A percentile compares a stretch with the other conserved stretches of the same genome.
These are phyloP conservation scores for Boletellus sp. DNA, from an alignment of 1,284 basidiomycete species.

Conservation along the genomic window DNA sequence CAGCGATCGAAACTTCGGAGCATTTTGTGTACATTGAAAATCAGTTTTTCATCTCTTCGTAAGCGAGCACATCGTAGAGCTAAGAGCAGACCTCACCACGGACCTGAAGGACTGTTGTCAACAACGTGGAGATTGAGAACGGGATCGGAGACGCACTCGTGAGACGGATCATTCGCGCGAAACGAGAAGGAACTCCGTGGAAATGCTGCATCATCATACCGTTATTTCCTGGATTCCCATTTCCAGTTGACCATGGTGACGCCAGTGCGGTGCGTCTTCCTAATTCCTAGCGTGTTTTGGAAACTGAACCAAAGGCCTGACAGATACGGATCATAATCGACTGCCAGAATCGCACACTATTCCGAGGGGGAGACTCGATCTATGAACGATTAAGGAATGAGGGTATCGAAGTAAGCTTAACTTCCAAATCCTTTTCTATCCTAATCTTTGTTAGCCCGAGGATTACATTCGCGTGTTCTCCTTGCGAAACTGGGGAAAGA, in stretches of 20 bases:
- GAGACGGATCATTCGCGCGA: constrained; percentile 86
- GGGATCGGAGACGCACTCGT: constrained; percentile 94
- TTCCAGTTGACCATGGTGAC: constrained; percentile 89
- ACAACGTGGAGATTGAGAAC: constrained; percentile 88
- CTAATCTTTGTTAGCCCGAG: constrained; percentile 60
- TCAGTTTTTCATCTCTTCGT: constrained; percentile 98
- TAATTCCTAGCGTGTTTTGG: neutral
- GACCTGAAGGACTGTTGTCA: constrained; percentile 69
- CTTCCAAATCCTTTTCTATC: neutral
- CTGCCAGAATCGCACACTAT: constrained; percentile 89
- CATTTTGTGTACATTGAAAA: constrained; percentile 96
- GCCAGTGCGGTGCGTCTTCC: constrained; percentile 74
- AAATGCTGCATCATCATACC: constrained; percentile 93
- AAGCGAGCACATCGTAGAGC: constrained; percentile 27
- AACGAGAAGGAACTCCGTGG: constrained; percentile 82
- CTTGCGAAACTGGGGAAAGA: constrained; percentile 90
- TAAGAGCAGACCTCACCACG: constrained; percentile 4
- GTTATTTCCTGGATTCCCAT: constrained; percentile 90
- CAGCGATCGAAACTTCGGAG: constrained; percentile 93
- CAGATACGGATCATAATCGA: constrained; percentile 90
- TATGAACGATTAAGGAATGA: constrained; percentile 85
- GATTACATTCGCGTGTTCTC: constrained; percentile 93
- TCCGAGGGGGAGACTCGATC: constrained; percentile 89
- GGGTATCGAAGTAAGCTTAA: constrained; percentile 74
- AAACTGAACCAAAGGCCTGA: constrained; percentile 2